Evolutionary conservation across 129 eudicot species (phyloP), one percentile per base, ranked within the genome.

Genomic region (Escallonia rubra): DNA sequence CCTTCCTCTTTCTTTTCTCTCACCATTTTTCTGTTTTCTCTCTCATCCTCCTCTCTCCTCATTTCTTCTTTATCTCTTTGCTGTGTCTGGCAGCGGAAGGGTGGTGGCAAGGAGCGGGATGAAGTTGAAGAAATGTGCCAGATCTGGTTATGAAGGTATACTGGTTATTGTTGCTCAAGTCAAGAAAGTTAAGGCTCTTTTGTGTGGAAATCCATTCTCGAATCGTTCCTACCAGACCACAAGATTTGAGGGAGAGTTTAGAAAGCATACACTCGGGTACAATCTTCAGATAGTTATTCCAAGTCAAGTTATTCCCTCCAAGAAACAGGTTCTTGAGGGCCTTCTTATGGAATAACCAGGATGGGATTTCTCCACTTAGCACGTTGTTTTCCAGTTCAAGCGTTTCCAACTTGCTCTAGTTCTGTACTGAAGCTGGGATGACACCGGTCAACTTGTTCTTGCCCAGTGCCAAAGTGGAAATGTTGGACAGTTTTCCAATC

Each of bases 161-260:
- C 34, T 23, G 69, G 51, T 58, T 65, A 43, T 86, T 82, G 4
- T 73, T 60, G 50, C 82, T 83, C 69, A 86, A 57, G 65, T 86
- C 89, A 43, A 86, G 79, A 62, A 82, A 75, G 57, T 38, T 15
- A 58, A 83, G 69, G n/a, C 23, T 49, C 57, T 63, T 80, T 67
- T 86, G 89, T 3, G 82, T 64, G 6, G 86, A 80, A 61, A 82
- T 69, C 87, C 87, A 81, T 43, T 34, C 47, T 3, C 86, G 93
- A 61, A 82, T 81, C 16, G 69, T 65, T 8, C 84, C 87, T 4
- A 78, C 53, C 16, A 85, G 48, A 47, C 62, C 51, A 63, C 82
- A 75, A 11, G 84, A 81, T 13, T 56, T 40, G 69, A 86, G 70
- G 3, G 84, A 72, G 43, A 83, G 76, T 39, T 80, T 72, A 41